phyloP scores from a whole-genome alignment of 129 eudicot genomes.

The Calendula officinalis region DNA sequence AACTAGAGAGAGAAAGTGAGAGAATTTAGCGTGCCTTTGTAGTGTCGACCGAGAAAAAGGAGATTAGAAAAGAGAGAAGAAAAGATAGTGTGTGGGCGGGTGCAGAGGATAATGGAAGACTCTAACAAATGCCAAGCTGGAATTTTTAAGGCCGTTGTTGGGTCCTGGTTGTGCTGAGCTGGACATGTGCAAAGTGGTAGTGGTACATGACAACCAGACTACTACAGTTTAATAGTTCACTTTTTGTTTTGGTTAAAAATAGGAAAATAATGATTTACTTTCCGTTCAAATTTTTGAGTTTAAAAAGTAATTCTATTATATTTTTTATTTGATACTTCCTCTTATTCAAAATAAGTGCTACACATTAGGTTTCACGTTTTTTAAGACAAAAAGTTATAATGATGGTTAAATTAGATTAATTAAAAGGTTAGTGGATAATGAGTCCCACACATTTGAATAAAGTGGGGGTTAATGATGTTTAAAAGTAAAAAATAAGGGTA shows the following conservation, averaged over 20 bases:
- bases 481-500: no score
- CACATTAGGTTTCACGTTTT: no score
- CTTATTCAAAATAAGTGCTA: no score
- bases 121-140: conserved; percentile 22
- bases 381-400: no score
- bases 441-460: no score
- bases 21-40: conserved; percentile 34
- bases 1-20: conserved; percentile 24
- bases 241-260: neutral
- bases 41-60: conserved; percentile 23
- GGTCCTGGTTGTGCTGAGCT: conserved; percentile 27
- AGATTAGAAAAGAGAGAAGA: conserved; percentile 7
- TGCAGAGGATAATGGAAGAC: conserved; percentile 17
- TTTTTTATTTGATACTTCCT: no score
- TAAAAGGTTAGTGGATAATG: no score
- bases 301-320: no score
- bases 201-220: neutral
- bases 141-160: conserved; percentile 20
- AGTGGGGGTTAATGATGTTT: no score
- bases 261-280: neutral
- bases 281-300: no score
- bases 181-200: conserved; percentile 21
- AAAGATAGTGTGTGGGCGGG: conserved; percentile 32
- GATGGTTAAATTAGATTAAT: no score
- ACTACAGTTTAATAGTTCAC: neutral